Base-by-base conservation (phyloP, 2,329 filamentous ascomycete genomes). In the Penicillium sp. region DNA sequence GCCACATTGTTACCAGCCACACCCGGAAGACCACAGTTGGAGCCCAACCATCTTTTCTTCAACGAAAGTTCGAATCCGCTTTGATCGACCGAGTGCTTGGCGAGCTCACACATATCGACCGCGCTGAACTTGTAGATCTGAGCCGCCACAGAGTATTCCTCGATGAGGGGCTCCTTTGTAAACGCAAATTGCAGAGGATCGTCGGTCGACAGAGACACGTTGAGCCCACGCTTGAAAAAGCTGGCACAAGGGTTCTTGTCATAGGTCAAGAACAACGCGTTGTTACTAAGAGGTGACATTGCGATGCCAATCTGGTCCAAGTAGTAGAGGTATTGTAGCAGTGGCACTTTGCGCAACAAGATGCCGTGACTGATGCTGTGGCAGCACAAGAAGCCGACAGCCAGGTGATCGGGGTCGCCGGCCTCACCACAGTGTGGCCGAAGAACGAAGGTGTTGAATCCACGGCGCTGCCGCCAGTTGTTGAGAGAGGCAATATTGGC, bases 241-340 rank as follows among this genome's bases (percentile, higher is more conserved):
- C 90, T 91, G 67, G 96, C 84, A 78, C 96, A 99, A 0, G 95
- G 95, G 68, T 99, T 99, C 59, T 96, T 88, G 75, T 99, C 95
- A 71, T 99, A 98, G 1, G 94, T 92, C 54, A 99, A 80, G 79
- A 99, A 99, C 35, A 99, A 79, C 0, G 95, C 95, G 69, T 99
- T 99, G 80, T 99, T 99, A 76, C 92, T 96, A 47, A 99, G 83
- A 2, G 95, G 95, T n/a, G 94, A 98, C 95, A 99, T 99, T 61
- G 95, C 95, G 63, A 99, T 95, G 58, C 95, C 95, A 62, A 99
- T 97, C 73, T 98, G 94, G 72, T 99, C 93, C 19, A 99, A 86
- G 70, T 99, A 99, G 79, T 96, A 99, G 52, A 98, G 87, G 76
- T 99, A 99, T 76, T 99, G 95, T 56, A 99, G 79, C 60, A 99